These are phyloP conservation scores for Striga asiatica DNA, from an alignment of 257 asterid genomes.

Conservation along the genomic window DNA sequence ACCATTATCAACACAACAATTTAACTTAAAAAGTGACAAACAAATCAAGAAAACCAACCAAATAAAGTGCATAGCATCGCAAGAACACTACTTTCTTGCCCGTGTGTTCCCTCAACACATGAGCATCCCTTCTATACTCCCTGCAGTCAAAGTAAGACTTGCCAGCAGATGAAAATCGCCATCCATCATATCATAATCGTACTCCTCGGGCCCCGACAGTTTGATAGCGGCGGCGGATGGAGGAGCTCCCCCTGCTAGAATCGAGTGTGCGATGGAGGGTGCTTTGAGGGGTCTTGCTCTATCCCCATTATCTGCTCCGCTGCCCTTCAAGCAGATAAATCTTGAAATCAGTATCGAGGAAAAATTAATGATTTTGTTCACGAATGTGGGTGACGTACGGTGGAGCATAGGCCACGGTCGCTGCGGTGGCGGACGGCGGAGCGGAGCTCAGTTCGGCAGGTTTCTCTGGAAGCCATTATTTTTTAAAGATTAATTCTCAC, in stretches of 20 bases:
- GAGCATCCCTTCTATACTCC: slow-evolving; percentile 93
- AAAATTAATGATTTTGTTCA: no score
- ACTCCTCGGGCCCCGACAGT: slow-evolving; percentile 50
- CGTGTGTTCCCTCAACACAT: slow-evolving; percentile 81
- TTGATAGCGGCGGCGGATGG: slow-evolving; percentile 80
- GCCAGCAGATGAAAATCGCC: slow-evolving; percentile 79
- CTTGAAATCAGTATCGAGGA: slow-evolving; percentile 10
- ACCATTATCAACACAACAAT: background rate
- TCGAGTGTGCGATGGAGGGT: slow-evolving; percentile 77
- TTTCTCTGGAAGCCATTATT: slow-evolving; percentile 69
- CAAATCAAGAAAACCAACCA: slow-evolving; percentile 43
- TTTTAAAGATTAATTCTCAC: background rate
- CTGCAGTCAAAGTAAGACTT: slow-evolving; percentile 85
- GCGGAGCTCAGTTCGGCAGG: slow-evolving; percentile 89
- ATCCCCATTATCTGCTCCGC: slow-evolving; percentile 93
- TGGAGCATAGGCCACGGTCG: slow-evolving; percentile 88
- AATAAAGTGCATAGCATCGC: slow-evolving; percentile 81
- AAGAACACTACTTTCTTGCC: slow-evolving; percentile 75
- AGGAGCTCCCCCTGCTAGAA: slow-evolving; percentile 97
- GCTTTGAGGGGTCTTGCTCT: slow-evolving; percentile 86
- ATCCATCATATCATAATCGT: slow-evolving; percentile 45
- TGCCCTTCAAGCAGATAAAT: slow-evolving; percentile 46
- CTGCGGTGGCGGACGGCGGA: slow-evolving; percentile 79
- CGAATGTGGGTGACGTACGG: no score
- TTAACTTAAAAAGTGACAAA: background rate